phyloP scores from a whole-genome alignment of 139 green algal genomes.

The Haematococcus sp. region DNA sequence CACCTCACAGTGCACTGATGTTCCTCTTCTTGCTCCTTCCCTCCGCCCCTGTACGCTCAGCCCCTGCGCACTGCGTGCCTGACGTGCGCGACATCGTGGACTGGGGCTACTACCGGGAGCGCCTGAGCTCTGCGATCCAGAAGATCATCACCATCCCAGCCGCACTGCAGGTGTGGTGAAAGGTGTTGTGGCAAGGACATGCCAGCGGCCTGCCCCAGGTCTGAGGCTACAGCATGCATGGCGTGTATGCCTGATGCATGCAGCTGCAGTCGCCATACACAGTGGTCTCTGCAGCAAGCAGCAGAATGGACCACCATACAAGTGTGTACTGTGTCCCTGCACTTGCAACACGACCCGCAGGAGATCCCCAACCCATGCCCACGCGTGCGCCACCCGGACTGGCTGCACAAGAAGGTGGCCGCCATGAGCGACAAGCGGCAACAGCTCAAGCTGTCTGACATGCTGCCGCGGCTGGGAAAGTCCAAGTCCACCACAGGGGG shows the following conservation, averaged over 20 bases:
- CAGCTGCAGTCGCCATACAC: too few species aligned
- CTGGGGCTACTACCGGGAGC: conserved; percentile 96
- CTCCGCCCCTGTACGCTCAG: not conserved
- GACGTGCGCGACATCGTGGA: conserved; percentile 91
- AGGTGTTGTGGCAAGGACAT: too few species aligned
- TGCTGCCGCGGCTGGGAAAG: conserved; percentile 10
- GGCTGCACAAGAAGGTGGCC: conserved; percentile 80
- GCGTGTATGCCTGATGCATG: too few species aligned
- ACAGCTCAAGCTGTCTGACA: conserved; percentile 64
- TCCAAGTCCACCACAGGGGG: not conserved
- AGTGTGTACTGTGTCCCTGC: too few species aligned
- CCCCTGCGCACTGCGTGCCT: conserved; percentile 36
- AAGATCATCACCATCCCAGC: conserved; percentile 99
- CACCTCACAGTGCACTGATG: too few species aligned
- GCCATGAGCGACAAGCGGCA: conserved; percentile 56
- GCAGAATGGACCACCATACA: too few species aligned
- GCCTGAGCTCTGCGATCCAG: conserved; percentile 88
- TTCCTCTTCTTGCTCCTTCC: too few species aligned
- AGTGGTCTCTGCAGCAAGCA: too few species aligned
- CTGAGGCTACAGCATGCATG: too few species aligned
- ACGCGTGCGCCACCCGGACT: conserved; percentile 90
- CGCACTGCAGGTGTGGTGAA: conserved; percentile 75
- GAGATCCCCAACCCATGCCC: conserved; percentile 52
- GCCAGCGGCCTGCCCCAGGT: too few species aligned
- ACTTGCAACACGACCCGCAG: conserved; percentile 12